A percentile compares a stretch with the other conserved stretches of the same genome.
Evolutionary conservation across 805 yeast species (phyloP).

Genomic region (Ogataea glucozyma): DNA sequence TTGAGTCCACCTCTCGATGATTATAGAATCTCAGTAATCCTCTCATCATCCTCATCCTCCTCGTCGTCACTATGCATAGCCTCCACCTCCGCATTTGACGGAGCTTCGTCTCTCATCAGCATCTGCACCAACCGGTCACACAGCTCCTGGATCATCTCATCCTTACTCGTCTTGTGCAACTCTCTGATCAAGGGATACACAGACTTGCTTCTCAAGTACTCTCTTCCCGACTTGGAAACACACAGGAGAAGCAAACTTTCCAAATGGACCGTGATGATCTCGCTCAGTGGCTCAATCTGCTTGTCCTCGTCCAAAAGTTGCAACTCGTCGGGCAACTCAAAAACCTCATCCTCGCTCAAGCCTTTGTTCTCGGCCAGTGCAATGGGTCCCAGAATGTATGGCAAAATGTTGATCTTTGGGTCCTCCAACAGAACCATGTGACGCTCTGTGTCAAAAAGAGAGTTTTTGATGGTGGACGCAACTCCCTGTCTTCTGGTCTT

Average conservation of each 20-base stretch:
- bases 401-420: constrained; percentile 69
- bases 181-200: constrained; percentile 88
- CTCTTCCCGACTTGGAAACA: constrained; percentile 74
- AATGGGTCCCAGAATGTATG: constrained; percentile 79
- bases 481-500: constrained; percentile 87
- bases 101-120: constrained; percentile 87
- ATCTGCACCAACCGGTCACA: constrained; percentile 86
- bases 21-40: constrained; percentile 53
- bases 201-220: constrained; percentile 71
- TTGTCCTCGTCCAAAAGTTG: constrained; percentile 78
- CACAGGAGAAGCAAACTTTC: constrained; percentile 80
- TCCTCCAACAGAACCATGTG: constrained; percentile 64
- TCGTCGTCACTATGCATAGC: constrained; percentile 47
- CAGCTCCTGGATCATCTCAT: constrained; percentile 54
- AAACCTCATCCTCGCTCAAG: constrained; percentile 80
- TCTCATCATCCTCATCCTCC: constrained; percentile 51
- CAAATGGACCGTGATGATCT: constrained; percentile 68
- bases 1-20: neutral
- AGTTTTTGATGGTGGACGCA: constrained; percentile 88
- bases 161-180: constrained; percentile 60
- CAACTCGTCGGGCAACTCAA: constrained; percentile 84
- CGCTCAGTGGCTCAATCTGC: constrained; percentile 67
- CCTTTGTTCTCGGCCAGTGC: constrained; percentile 59
- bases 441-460: constrained; percentile 73
- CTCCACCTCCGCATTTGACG: constrained; percentile 44